phyloP scores from a whole-genome alignment of 169 alveolate genomes.

The Cytauxzoon felis region DNA sequence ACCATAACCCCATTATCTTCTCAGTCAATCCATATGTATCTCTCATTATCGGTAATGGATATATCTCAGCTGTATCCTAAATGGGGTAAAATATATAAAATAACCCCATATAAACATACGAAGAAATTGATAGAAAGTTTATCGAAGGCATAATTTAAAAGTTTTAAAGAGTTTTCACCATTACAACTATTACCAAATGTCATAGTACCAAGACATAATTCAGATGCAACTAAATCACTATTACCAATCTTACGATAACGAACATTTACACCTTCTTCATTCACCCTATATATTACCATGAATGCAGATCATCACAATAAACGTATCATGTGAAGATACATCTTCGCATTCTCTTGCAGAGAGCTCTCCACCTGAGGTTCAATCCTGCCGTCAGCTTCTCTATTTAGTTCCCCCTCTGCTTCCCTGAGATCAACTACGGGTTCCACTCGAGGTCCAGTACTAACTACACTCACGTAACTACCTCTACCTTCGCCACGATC shows the following conservation, averaged over 20 bases:
- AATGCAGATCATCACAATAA: constrained; percentile 24
- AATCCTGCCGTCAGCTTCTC: too few species aligned
- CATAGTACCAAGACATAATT: constrained; percentile 85
- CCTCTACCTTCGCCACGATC: too few species aligned
- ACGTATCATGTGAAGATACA: constrained; percentile 51
- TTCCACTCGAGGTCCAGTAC: too few species aligned
- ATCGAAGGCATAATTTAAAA: constrained; percentile 77
- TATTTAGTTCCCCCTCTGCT: too few species aligned
- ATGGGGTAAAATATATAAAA: neutral
- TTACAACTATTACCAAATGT: constrained; percentile 74
- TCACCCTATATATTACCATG: constrained; percentile 42
- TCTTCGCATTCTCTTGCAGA: constrained; percentile 63
- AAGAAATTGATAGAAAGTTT: constrained; percentile 72
- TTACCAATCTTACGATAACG: constrained; percentile 62
- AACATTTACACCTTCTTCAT: constrained; percentile 55
- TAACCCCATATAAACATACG: constrained; percentile 6
- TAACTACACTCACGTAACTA: too few species aligned
- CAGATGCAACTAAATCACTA: constrained; percentile 73
- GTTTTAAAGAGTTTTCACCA: constrained; percentile 63
- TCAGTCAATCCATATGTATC: constrained; percentile 71
- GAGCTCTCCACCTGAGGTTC: too few species aligned
- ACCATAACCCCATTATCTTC: constrained; percentile 66
- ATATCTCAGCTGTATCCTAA: constrained; percentile 82
- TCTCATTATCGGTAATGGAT: constrained; percentile 78
- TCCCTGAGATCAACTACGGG: too few species aligned